Evolutionary conservation across 148 eudicot genomes (phyloP).

Genomic region (Chenopodium formosanum): DNA sequence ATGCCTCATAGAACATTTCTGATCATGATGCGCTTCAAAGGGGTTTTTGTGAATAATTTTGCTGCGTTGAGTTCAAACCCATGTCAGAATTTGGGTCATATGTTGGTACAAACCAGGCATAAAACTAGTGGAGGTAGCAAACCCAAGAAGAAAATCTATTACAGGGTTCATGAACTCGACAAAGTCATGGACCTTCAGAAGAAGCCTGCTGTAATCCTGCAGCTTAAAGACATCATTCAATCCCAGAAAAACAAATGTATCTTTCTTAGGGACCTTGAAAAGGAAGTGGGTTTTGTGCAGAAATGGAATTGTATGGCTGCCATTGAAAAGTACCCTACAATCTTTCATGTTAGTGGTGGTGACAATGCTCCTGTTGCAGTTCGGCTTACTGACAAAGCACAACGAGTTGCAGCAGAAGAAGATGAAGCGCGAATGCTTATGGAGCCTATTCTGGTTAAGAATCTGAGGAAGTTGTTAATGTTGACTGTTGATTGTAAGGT

Average conservation of each 20-base stretch:
- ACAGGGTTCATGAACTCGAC: conserved; percentile 77
- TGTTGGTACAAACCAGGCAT: conserved; percentile 48
- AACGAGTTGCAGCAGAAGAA: conserved; percentile 61
- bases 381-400: conserved; percentile 60
- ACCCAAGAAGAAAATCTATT: conserved; percentile 81
- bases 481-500: conserved; percentile 79
- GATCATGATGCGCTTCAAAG: conserved; percentile 22
- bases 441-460: conserved; percentile 84
- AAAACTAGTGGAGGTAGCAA: conserved; percentile 66
- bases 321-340: conserved; percentile 77
- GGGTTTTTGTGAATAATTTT: conserved; percentile 5
- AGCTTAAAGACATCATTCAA: conserved; percentile 65
- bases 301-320: conserved; percentile 90
- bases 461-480: conserved; percentile 80
- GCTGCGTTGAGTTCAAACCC: conserved; percentile 13
- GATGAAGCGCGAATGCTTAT: conserved; percentile 52
- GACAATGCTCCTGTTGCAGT: conserved; percentile 51
- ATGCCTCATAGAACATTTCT: conserved; percentile 15
- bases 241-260: conserved; percentile 63
- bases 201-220: conserved; percentile 64
- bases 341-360: conserved; percentile 73
- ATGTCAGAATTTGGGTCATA: conserved; percentile 36
- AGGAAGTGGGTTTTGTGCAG: conserved; percentile 87
- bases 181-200: conserved; percentile 79
- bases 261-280: conserved; percentile 81